These are phyloP conservation scores for Saprolegnia parasitica DNA, from an alignment of 352 stramenopile genomes.

Conservation along the genomic window DNA sequence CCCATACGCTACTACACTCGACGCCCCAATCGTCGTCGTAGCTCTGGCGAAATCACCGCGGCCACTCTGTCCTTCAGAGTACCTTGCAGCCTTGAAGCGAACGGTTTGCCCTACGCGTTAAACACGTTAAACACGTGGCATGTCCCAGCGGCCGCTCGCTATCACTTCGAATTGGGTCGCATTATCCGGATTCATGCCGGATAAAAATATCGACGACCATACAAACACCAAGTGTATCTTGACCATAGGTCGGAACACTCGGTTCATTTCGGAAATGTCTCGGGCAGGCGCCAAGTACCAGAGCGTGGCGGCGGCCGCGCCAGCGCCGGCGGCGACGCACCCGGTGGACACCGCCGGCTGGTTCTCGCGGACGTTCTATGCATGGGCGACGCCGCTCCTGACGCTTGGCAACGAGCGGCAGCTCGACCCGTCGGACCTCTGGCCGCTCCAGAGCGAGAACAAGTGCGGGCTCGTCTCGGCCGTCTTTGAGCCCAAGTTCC, in stretches of 20 bases:
- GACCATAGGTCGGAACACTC: not conserved
- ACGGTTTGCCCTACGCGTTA: no score
- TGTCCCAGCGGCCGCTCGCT: no score
- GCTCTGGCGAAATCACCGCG: no score
- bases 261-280: not conserved
- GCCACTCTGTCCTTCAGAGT: no score
- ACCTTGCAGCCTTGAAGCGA: no score
- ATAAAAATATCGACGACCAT: no score
- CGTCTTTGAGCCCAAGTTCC: constrained; percentile 21
- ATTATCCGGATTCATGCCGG: no score
- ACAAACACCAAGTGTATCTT: no score
- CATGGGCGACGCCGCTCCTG: constrained; percentile 19
- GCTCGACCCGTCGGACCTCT: constrained; percentile 21
- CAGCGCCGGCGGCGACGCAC: not conserved
- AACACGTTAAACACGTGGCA: no score
- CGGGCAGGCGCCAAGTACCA: not conserved
- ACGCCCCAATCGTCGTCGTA: no score
- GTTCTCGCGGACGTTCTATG: not conserved
- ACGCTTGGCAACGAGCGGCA: constrained; percentile 20
- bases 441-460: constrained; percentile 23
- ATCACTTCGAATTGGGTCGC: no score
- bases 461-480: constrained; percentile 6
- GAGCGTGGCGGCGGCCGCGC: not conserved
- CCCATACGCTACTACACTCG: no score
- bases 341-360: constrained; percentile 9